Evolutionary conservation across 2,329 filamentous ascomycete genomes (phyloP).

Genomic region (Elsinoe arachidis): DNA sequence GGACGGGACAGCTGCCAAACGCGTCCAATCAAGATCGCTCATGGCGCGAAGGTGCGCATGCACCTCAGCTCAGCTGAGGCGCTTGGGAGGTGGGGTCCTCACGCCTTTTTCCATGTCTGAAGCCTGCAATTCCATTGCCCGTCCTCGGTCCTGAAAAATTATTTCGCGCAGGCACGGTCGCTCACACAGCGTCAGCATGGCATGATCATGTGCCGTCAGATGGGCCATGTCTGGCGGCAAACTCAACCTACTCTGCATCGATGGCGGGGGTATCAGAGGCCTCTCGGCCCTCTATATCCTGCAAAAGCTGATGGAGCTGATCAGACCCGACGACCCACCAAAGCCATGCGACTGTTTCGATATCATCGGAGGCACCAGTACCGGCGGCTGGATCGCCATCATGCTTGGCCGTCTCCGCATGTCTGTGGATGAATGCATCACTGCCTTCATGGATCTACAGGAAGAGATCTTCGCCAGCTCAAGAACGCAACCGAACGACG

Average conservation of each 20-base stretch:
- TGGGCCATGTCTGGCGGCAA: conserved; percentile 51
- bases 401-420: conserved; percentile 19
- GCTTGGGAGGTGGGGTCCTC: too few relatives aligned
- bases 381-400: conserved; percentile 27
- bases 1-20: too few relatives aligned
- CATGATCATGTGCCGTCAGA: neutral
- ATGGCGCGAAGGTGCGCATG: too few relatives aligned
- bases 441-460: conserved; percentile 12
- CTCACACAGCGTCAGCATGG: too few relatives aligned
- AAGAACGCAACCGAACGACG: neutral
- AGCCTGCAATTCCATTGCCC: too few relatives aligned
- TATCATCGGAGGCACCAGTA: conserved; percentile 34
- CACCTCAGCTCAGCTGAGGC: too few relatives aligned
- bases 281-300: conserved; percentile 33
- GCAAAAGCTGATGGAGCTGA: conserved; percentile 26
- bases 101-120: too few relatives aligned
- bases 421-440: conserved; percentile 18
- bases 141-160: neutral
- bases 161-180: too few relatives aligned
- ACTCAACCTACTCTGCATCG: conserved; percentile 20
- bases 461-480: conserved; percentile 12
- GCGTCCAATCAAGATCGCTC: too few relatives aligned
- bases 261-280: conserved; percentile 35
- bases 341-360: conserved; percentile 33
- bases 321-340: conserved; percentile 22